Evolutionary conservation across 148 eudicot species (phyloP).

Genomic region (Beta vulgaris): DNA sequence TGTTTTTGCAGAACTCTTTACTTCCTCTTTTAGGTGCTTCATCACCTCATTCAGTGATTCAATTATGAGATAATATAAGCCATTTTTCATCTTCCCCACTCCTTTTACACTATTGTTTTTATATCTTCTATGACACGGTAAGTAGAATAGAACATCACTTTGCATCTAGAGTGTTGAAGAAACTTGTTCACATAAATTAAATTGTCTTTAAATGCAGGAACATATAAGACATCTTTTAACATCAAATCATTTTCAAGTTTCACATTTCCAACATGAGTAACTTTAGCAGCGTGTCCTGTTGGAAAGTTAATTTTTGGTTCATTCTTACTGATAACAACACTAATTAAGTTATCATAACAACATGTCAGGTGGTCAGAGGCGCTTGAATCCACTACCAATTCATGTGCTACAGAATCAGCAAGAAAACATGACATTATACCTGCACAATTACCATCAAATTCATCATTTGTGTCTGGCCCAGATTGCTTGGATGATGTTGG

Average conservation of each 20-base stretch:
- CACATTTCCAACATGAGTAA: not conserved
- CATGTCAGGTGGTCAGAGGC: conserved; percentile 7
- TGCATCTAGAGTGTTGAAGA: accelerated
- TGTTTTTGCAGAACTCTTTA: not conserved
- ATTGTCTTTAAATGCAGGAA: not conserved
- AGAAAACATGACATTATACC: not conserved
- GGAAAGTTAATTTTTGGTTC: not conserved
- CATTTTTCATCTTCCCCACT: not conserved
- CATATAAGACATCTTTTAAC: not conserved
- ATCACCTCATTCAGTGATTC: not conserved
- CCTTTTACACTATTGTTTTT: not conserved
- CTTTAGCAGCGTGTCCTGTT: not conserved
- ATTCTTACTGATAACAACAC: accelerated
- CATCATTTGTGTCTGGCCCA: not conserved
- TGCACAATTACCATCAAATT: not conserved
- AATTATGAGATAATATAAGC: not conserved
- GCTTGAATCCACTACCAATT: not conserved
- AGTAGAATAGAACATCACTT: not conserved
- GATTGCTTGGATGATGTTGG: not conserved
- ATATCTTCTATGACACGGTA: not conserved
- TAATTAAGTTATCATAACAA: accelerated
- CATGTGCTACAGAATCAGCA: not conserved
- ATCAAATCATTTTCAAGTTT: not conserved
- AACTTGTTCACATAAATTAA: not conserved
- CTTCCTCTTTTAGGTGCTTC: not conserved